Percentiles rank a stretch among this genome's conserved stretches.
Evolutionary conservation across 2,329 filamentous ascomycete species (phyloP).

Genomic region (Aspergillus cejpii): DNA sequence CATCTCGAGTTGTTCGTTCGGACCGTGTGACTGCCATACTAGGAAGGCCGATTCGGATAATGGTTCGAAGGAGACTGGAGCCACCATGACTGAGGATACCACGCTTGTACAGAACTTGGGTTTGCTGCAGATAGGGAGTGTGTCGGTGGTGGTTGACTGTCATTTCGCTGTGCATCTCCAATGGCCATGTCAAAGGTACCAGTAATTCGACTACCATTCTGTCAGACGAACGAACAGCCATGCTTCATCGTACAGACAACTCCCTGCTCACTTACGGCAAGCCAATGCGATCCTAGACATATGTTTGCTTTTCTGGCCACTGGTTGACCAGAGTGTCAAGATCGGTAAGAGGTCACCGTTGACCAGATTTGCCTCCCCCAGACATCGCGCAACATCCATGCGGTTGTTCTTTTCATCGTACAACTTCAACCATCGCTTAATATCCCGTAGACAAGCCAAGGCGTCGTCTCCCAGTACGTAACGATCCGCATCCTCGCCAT

Average conservation of each 20-base stretch:
- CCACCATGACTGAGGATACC: slow-evolving; percentile 77
- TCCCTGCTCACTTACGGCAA: slow-evolving; percentile 49
- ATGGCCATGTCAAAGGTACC: slow-evolving; percentile 88
- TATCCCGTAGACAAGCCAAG: slow-evolving; percentile 80
- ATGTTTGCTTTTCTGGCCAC: slow-evolving; percentile 63
- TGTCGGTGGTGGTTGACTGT: slow-evolving; percentile 91
- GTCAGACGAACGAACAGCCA: slow-evolving; percentile 17
- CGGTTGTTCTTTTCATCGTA: slow-evolving; percentile 91
- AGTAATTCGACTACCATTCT: slow-evolving; percentile 65
- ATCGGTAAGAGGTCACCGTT: slow-evolving; percentile 86
- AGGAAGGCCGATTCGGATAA: slow-evolving; percentile 73
- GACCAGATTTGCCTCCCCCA: slow-evolving; percentile 87
- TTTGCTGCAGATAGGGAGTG: slow-evolving; percentile 78
- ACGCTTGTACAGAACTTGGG: slow-evolving; percentile 84
- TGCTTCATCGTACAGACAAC: not conserved
- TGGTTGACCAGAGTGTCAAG: slow-evolving; percentile 71
- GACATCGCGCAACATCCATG: slow-evolving; percentile 87
- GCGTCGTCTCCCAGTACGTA: slow-evolving; percentile 93
- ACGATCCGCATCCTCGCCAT: slow-evolving; percentile 67
- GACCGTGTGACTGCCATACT: slow-evolving; percentile 72
- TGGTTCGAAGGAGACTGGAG: slow-evolving; percentile 68
- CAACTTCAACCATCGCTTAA: slow-evolving; percentile 90
- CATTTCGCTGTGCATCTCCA: slow-evolving; percentile 74
- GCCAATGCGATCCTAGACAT: slow-evolving; percentile 74
- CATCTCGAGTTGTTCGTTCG: slow-evolving; percentile 71